Percentiles rank a stretch among this genome's conserved stretches.
phyloP scores from a whole-genome alignment of 1,284 basidiomycete genomes.

The Coriolopsis trogii region DNA sequence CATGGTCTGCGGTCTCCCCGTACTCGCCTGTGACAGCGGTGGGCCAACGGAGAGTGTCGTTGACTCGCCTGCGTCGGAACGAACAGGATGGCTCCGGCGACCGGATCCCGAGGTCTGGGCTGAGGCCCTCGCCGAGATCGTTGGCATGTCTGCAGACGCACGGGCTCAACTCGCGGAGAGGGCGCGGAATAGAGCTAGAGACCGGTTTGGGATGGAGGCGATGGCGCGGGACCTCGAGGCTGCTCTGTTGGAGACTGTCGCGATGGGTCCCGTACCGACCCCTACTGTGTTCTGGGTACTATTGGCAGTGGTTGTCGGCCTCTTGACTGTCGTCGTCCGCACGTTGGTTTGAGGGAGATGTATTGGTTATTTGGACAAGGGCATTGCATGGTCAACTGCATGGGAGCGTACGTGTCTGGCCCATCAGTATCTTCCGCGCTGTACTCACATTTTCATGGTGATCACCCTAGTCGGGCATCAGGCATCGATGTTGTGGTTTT shows the following conservation, averaged over 20 bases:
- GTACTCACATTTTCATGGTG: no score
- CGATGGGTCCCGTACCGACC: conserved; percentile 45
- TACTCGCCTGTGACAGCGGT: conserved; percentile 88
- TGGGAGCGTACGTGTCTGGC: no score
- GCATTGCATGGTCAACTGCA: no score
- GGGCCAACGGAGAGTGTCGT: conserved; percentile 92
- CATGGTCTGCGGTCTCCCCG: conserved; percentile 90
- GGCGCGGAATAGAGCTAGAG: conserved; percentile 61
- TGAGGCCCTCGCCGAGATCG: conserved; percentile 62
- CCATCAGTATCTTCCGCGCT: no score
- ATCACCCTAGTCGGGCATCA: no score
- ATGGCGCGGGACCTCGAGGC: conserved; percentile 67
- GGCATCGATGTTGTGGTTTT: no score
- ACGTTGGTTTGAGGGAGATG: no score
- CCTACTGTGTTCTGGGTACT: conserved; percentile 7
- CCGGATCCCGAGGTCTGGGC: conserved; percentile 74
- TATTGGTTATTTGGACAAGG: no score
- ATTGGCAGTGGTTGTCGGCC: conserved; percentile 13
- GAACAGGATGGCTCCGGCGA: conserved; percentile 72
- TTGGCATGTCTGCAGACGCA: conserved; percentile 50
- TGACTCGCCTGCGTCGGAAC: conserved; percentile 45
- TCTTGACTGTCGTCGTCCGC: conserved; percentile 3
- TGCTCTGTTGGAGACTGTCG: conserved; percentile 54
- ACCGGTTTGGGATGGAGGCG: conserved; percentile 60
- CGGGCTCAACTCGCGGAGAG: conserved; percentile 52